These are phyloP conservation scores for Aquilaria agallochum DNA, from an alignment of 441 rosid species.

Conservation along the genomic window DNA sequence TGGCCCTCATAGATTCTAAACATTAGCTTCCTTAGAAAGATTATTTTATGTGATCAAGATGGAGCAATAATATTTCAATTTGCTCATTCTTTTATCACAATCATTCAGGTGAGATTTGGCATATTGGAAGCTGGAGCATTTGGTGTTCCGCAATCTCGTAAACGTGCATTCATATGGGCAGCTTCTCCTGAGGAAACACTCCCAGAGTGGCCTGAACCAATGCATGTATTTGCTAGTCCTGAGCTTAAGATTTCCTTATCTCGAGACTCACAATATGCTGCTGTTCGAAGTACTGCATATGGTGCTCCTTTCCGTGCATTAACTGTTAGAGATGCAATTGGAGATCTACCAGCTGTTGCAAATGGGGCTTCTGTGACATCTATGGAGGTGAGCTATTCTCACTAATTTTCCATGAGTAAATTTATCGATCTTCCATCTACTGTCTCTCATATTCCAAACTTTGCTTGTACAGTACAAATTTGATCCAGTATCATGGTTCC, in stretches of 20 bases:
- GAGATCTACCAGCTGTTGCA: constrained; percentile 73
- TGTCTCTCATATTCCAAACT: too few relatives aligned
- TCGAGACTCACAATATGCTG: constrained; percentile 49
- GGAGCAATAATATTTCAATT: background rate
- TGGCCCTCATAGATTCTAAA: too few relatives aligned
- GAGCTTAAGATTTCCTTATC: constrained; percentile 58
- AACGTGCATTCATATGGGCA: constrained; percentile 94
- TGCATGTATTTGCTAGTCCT: constrained; percentile 80
- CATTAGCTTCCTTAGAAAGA: too few relatives aligned
- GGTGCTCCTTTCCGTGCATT: constrained; percentile 93
- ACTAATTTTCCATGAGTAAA: too few relatives aligned
- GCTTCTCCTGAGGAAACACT: constrained; percentile 79
- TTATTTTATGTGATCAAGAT: too few relatives aligned
- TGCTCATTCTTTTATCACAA: background rate
- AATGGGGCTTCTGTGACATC: constrained; percentile 53
- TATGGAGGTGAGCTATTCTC: constrained; percentile 38
- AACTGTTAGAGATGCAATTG: constrained; percentile 91
- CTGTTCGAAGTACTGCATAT: constrained; percentile 59
- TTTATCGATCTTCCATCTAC: too few relatives aligned
- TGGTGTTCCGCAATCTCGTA: constrained; percentile 90
- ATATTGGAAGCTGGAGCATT: constrained; percentile 91
- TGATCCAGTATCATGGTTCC: constrained; percentile 66
- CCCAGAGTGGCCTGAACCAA: constrained; percentile 98
- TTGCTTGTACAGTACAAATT: constrained; percentile 43
- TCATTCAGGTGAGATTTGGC: constrained; percentile 70